Conservation (phyloP, 768 basidiomycete species). For the Suillus fuscotomentosus region DNA sequence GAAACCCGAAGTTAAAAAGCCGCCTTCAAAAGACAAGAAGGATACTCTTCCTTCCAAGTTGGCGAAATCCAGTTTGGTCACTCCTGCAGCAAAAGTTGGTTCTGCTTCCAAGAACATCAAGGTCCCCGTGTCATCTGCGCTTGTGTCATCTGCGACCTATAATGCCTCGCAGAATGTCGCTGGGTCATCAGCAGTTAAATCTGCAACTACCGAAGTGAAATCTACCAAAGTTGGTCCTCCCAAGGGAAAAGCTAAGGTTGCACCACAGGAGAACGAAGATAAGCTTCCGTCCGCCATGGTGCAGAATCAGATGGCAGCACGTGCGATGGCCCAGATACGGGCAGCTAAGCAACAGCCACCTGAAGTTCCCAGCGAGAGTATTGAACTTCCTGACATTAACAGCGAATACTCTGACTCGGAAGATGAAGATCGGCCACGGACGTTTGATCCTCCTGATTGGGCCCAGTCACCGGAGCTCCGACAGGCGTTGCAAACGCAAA, state of each 20-base stretch:
- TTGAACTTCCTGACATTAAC: slow-evolving; percentile 93
- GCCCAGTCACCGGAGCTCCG: slow-evolving; percentile 87
- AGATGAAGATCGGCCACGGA: slow-evolving; percentile 75
- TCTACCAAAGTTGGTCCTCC: slow-evolving; percentile 36
- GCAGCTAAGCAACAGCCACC: slow-evolving; percentile 51
- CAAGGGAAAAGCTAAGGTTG: slow-evolving; percentile 52
- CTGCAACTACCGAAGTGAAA: slow-evolving; percentile 31
- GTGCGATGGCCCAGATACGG: slow-evolving; percentile 64
- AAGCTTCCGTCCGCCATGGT: slow-evolving; percentile 60
- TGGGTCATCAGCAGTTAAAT: slow-evolving; percentile 27
- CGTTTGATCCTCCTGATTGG: slow-evolving; percentile 82
- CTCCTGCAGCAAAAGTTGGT: slow-evolving; percentile 22
- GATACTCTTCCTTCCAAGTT: slow-evolving; percentile 28
- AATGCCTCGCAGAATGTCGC: slow-evolving; percentile 37
- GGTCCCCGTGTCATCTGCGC: slow-evolving; percentile 30
- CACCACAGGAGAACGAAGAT: slow-evolving; percentile 46
- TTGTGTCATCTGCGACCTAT: slow-evolving; percentile 38
- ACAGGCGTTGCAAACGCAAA: slow-evolving; percentile 77
- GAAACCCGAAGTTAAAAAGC: slow-evolving; percentile 61
- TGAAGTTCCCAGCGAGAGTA: slow-evolving; percentile 66
- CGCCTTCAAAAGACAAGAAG: slow-evolving; percentile 54
- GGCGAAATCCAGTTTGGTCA: slow-evolving; percentile 26
- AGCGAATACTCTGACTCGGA: slow-evolving; percentile 98
- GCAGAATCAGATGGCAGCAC: slow-evolving; percentile 70
- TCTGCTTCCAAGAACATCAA: slow-evolving; percentile 37